Evolutionary conservation across 257 asterid species (phyloP).

Genomic region (Rauvolfia tetraphylla): DNA sequence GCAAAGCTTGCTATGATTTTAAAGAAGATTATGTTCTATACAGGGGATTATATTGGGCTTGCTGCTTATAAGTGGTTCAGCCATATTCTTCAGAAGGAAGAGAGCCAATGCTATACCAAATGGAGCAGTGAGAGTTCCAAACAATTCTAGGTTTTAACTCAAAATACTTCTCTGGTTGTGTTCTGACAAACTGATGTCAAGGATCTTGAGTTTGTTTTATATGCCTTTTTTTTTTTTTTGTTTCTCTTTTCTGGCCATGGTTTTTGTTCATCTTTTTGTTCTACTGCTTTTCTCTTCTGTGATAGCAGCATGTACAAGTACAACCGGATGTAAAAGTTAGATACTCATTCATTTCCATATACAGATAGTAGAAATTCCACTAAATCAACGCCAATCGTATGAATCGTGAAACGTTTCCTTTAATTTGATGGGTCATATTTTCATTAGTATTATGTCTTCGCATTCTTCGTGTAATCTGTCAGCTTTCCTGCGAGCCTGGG

Average conservation of each 20-base stretch:
- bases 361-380: not conserved
- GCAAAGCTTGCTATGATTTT: no score
- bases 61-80: constrained; percentile 73
- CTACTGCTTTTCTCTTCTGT: not conserved
- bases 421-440: not conserved
- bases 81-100: constrained; percentile 61
- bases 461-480: no score
- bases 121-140: constrained; percentile 61
- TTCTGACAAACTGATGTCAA: not conserved
- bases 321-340: not conserved
- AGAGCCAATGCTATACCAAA: constrained; percentile 42
- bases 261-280: not conserved
- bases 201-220: not conserved
- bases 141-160: constrained; percentile 60
- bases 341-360: not conserved
- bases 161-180: not conserved
- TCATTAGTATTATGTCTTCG: not conserved
- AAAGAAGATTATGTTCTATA: no score
- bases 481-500: not conserved
- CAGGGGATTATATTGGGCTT: constrained; percentile 66
- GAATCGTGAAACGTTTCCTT: no score
- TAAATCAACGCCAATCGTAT: no score
- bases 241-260: not conserved
- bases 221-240: not conserved
- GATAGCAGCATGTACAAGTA: not conserved